Conservation (phyloP, 2,329 filamentous ascomycete species). For the Ceratocystis harringtonii region DNA sequence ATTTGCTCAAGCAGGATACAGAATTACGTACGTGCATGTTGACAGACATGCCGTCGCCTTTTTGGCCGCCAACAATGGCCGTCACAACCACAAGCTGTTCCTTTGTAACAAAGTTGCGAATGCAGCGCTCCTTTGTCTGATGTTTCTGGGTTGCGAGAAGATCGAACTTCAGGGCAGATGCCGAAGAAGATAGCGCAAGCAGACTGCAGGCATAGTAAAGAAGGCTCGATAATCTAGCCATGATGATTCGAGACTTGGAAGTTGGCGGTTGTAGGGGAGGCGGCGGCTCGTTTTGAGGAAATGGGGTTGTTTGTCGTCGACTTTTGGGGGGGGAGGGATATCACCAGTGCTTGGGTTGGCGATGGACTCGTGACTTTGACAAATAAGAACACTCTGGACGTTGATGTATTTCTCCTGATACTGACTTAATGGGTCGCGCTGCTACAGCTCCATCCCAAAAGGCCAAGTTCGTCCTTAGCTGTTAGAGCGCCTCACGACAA, state of each 20-base stretch:
- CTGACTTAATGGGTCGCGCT: background rate
- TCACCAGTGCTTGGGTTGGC: background rate
- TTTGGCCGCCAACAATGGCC: conserved; percentile 67
- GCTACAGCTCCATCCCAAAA: conserved; percentile 8
- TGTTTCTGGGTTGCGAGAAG: conserved; percentile 48
- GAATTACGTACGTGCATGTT: conserved; percentile 68
- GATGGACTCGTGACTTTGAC: background rate
- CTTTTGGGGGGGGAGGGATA: background rate
- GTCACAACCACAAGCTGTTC: conserved; percentile 94
- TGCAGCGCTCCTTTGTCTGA: conserved; percentile 67
- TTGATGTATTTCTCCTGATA: background rate
- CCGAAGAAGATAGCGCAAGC: conserved; percentile 38
- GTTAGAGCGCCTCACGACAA: background rate
- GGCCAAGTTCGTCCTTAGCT: conserved; percentile 14
- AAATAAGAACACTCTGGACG: background rate
- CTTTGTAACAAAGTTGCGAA: conserved; percentile 86
- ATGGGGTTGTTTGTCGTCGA: background rate
- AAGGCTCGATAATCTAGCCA: conserved; percentile 22
- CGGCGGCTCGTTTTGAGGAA: background rate
- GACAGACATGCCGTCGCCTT: conserved; percentile 81
- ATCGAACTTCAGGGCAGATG: conserved; percentile 81
- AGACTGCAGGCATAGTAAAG: conserved; percentile 45
- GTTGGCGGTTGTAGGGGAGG: background rate
- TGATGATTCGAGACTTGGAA: background rate
- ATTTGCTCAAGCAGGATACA: background rate